Conservation (phyloP, 805 yeast species). For the Wickerhamiella bombiphila region DNA sequence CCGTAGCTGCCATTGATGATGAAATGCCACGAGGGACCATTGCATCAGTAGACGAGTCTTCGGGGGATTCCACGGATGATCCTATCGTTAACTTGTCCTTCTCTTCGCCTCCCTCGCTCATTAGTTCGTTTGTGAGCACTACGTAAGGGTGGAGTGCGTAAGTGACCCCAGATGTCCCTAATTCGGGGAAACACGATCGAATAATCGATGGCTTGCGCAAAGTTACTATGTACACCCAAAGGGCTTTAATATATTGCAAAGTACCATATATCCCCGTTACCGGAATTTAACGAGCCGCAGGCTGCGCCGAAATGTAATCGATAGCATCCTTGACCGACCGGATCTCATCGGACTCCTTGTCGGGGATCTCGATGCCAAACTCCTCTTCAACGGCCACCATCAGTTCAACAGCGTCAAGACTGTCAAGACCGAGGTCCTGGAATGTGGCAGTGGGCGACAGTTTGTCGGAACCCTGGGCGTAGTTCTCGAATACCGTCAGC, state of each 20-base stretch:
- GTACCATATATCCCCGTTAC: too few relatives aligned
- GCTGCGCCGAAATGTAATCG: conserved; percentile 57
- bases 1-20: too few relatives aligned
- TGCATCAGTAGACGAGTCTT: too few relatives aligned
- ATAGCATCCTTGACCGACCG: conserved; percentile 89
- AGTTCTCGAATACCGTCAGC: conserved; percentile 49
- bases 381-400: conserved; percentile 93
- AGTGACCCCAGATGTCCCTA: too few relatives aligned
- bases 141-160: too few relatives aligned
- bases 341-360: conserved; percentile 79
- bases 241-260: too few relatives aligned
- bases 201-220: too few relatives aligned
- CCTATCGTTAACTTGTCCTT: neutral
- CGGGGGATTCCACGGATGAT: too few relatives aligned
- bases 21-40: too few relatives aligned
- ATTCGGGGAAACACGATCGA: too few relatives aligned
- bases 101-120: neutral
- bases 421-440: conserved; percentile 71
- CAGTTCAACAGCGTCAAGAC: conserved; percentile 89
- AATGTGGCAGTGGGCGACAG: conserved; percentile 28
- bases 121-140: conserved; percentile 1
- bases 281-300: conserved; percentile 29
- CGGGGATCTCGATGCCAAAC: conserved; percentile 34
- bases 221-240: too few relatives aligned
- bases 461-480: conserved; percentile 19